These are phyloP conservation scores for Saccharomycopsis hybrid DNA, from an alignment of 1,139 yeast genomes.

Conservation along the genomic window DNA sequence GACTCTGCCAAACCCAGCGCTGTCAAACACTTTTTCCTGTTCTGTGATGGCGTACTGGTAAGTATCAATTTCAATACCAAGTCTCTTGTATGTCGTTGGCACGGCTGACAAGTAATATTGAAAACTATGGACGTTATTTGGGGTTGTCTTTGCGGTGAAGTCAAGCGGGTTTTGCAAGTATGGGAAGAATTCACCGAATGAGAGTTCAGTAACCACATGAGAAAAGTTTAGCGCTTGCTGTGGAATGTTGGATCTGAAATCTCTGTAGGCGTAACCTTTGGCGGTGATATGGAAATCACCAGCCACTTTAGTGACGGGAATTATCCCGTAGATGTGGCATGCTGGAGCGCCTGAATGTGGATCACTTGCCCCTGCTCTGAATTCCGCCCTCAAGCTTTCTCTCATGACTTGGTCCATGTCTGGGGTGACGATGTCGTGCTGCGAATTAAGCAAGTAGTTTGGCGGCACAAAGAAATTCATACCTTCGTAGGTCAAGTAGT, in stretches of 20 bases:
- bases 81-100: conserved; percentile 68
- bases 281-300: conserved; percentile 87
- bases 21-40: conserved; percentile 30
- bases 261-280: conserved; percentile 55
- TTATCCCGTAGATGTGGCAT: conserved; percentile 81
- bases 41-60: conserved; percentile 82
- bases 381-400: conserved; percentile 61
- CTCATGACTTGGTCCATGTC: conserved; percentile 60
- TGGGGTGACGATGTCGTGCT: conserved; percentile 50
- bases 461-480: conserved; percentile 48
- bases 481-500: conserved; percentile 64
- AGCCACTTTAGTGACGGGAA: conserved; percentile 78
- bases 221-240: conserved; percentile 61
- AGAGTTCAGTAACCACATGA: conserved; percentile 79
- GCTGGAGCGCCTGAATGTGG: conserved; percentile 52
- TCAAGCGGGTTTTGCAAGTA: conserved; percentile 83
- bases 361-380: conserved; percentile 33
- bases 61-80: conserved; percentile 71
- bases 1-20: conserved; percentile 22
- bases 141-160: conserved; percentile 54
- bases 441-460: conserved; percentile 37
- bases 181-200: conserved; percentile 89
- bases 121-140: conserved; percentile 39
- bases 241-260: conserved; percentile 40
- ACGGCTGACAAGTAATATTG: conserved; percentile 74